phyloP scores from a whole-genome alignment of 768 basidiomycete genomes.

The Amanita pseudoporphyria region DNA sequence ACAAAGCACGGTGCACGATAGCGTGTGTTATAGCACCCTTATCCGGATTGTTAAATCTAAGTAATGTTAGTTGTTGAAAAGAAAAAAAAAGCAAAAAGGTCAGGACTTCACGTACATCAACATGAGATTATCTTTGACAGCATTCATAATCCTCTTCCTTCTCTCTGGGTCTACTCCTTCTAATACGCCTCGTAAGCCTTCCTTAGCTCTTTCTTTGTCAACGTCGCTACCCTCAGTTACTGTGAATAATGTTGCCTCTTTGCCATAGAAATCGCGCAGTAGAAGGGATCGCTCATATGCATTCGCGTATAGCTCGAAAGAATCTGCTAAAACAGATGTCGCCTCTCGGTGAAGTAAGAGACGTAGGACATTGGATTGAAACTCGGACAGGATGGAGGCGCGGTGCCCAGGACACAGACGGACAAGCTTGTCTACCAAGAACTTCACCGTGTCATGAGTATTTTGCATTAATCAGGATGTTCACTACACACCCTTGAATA shows the following conservation, averaged over 20 bases:
- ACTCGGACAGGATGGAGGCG: conserved; percentile 65
- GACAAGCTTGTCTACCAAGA: conserved; percentile 73
- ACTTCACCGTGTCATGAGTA: conserved; percentile 30
- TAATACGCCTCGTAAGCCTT: conserved; percentile 60
- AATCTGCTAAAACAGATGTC: conserved; percentile 73
- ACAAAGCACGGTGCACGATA: conserved; percentile 78
- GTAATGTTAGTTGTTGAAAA: neutral
- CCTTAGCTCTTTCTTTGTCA: conserved; percentile 55
- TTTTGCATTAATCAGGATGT: neutral
- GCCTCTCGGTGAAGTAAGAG: conserved; percentile 83
- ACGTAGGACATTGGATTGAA: conserved; percentile 65
- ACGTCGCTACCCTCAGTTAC: conserved; percentile 43
- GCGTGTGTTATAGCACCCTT: conserved; percentile 84
- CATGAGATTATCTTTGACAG: conserved; percentile 65
- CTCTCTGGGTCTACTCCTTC: conserved; percentile 56
- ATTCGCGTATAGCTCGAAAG: conserved; percentile 82
- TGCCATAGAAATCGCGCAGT: conserved; percentile 84
- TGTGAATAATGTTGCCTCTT: conserved; percentile 67
- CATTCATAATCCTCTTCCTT: conserved; percentile 52
- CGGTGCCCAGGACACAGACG: conserved; percentile 68
- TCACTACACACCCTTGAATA: conserved; percentile 72
- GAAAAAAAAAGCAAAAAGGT: neutral
- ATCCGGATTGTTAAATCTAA: conserved; percentile 84
- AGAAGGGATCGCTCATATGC: conserved; percentile 77
- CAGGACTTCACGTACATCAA: conserved; percentile 48